These are phyloP conservation scores for Monascus ruber DNA, from an alignment of 2,329 filamentous ascomycete species.

Conservation along the genomic window DNA sequence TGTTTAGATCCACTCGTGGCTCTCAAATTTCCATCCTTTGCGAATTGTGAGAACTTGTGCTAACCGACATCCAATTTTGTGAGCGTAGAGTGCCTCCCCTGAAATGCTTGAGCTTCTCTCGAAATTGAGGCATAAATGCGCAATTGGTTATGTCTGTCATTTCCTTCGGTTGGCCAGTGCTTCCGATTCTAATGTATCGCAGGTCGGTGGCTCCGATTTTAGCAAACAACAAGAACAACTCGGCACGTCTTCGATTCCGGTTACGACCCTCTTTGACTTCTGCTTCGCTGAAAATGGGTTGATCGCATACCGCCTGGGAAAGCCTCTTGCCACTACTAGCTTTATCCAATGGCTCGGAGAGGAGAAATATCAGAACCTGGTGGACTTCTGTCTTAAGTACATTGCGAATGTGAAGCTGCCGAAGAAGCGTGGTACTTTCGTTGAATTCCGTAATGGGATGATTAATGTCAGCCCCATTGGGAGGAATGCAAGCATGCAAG, in stretches of 20 bases:
- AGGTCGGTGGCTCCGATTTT: constrained; percentile 79
- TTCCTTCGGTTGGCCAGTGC: neutral
- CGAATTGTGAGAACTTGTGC: too few species aligned
- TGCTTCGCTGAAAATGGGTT: constrained; percentile 96
- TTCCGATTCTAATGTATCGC: constrained; percentile 8
- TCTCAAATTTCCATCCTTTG: too few species aligned
- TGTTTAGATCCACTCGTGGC: constrained; percentile 13
- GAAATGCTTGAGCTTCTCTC: constrained; percentile 77
- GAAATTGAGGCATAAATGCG: constrained; percentile 49
- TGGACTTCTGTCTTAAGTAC: constrained; percentile 49
- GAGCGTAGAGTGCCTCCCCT: constrained; percentile 51
- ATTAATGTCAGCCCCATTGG: constrained; percentile 54
- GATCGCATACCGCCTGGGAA: constrained; percentile 74
- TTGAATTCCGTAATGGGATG: constrained; percentile 57
- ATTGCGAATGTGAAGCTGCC: constrained; percentile 51
- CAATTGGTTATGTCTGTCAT: constrained; percentile 60
- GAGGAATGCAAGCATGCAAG: constrained; percentile 68
- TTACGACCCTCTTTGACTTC: constrained; percentile 88
- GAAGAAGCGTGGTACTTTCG: constrained; percentile 54
- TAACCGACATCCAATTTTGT: neutral
- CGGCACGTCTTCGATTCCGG: constrained; percentile 54
- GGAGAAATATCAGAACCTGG: constrained; percentile 54
- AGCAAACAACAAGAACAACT: constrained; percentile 94
- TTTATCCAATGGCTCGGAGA: constrained; percentile 93
- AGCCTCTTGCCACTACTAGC: constrained; percentile 61